Conservation (phyloP, 2,329 filamentous ascomycete species). For the Colletotrichum noveboracense region DNA sequence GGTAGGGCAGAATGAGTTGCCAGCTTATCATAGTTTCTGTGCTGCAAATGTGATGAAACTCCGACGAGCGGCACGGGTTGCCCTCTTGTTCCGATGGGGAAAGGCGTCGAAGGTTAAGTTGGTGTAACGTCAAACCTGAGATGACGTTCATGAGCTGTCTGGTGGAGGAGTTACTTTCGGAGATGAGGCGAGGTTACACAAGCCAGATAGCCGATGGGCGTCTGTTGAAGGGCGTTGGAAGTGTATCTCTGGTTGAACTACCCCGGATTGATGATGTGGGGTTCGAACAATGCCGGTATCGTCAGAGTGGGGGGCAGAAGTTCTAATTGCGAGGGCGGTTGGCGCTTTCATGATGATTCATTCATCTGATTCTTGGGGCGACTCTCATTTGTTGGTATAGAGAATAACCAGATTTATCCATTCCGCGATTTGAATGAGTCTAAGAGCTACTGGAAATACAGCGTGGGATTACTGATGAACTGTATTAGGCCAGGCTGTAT, state of each 20-base stretch:
- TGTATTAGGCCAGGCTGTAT: neutral
- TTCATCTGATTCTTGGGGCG: neutral
- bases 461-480: neutral
- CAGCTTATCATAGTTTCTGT: neutral
- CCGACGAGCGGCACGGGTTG: neutral
- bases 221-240: neutral
- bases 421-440: neutral
- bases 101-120: neutral
- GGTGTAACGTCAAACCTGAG: neutral
- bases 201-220: neutral
- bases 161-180: neutral
- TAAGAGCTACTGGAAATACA: neutral
- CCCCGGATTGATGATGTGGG: neutral
- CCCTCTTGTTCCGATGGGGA: neutral
- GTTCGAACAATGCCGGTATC: neutral
- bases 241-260: neutral
- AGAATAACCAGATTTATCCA: neutral
- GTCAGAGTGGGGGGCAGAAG: neutral
- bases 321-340: neutral
- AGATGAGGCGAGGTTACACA: neutral
- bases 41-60: neutral
- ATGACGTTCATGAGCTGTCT: neutral
- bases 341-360: neutral
- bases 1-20: neutral
- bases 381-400: neutral